These are phyloP conservation scores for Solanum okadae DNA, from an alignment of 257 asterid species.

Conservation along the genomic window DNA sequence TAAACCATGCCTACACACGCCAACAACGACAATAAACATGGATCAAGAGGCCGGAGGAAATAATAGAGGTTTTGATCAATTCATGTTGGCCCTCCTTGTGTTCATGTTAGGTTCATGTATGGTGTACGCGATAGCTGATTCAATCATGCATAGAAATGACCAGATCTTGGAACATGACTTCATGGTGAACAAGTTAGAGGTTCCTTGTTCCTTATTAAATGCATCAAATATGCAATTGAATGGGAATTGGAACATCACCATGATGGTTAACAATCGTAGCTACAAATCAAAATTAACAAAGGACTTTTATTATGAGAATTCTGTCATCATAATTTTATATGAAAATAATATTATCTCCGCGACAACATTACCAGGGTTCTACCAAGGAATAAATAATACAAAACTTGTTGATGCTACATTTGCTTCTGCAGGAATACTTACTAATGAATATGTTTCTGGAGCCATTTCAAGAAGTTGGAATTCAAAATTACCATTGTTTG, in stretches of 20 bases:
- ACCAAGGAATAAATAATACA: not conserved
- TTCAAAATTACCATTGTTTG: not conserved
- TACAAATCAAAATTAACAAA: not conserved
- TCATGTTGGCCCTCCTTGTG: not conserved
- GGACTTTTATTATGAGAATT: not conserved
- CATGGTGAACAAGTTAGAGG: not conserved
- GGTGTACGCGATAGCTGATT: not conserved
- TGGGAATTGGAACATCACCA: not conserved
- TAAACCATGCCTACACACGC: not conserved
- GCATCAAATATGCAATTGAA: not conserved
- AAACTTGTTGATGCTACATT: not conserved
- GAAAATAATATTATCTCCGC: not conserved
- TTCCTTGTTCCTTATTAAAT: not conserved
- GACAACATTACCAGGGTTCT: not conserved
- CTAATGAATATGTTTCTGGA: not conserved
- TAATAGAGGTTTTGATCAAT: not conserved
- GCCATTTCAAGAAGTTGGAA: not conserved
- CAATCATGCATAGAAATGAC: not conserved
- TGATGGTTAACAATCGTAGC: not conserved
- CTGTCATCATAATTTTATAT: not conserved
- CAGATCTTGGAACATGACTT: not conserved
- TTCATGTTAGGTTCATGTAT: not conserved
- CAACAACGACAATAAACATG: not conserved
- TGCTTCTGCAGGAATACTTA: not conserved
- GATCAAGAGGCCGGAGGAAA: not conserved